Percentiles rank a stretch among this genome's conserved stretches.
Evolutionary conservation across 352 stramenopile genomes (phyloP).

Genomic region (Nannochloropsis limnetica): DNA sequence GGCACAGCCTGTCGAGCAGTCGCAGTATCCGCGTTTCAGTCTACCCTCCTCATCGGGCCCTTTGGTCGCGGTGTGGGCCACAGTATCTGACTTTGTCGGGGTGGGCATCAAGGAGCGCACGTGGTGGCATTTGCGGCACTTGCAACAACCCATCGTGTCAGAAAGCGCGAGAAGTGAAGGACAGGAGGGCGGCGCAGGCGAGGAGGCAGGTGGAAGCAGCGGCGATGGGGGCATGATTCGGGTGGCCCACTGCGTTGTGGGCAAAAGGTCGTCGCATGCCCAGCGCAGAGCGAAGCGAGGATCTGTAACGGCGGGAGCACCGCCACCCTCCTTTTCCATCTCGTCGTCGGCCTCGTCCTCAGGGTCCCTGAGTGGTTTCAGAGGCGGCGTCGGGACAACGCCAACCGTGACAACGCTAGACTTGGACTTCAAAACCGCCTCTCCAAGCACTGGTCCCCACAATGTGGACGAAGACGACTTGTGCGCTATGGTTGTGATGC

Average conservation of each 20-base stretch:
- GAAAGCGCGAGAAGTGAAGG: background rate
- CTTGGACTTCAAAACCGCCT: background rate
- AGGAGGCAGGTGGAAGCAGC: background rate
- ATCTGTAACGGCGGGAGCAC: background rate
- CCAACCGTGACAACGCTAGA: background rate
- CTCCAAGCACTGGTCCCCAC: background rate
- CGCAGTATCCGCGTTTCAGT: background rate
- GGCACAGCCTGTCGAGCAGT: background rate
- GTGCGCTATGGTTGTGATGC: background rate
- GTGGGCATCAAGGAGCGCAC: conserved; percentile 19
- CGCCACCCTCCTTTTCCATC: background rate
- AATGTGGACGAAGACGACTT: background rate
- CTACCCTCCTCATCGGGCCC: background rate
- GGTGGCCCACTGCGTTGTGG: background rate
- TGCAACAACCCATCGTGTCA: background rate
- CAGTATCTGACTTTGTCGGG: conserved; percentile 20
- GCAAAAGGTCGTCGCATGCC: background rate
- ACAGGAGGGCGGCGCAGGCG: background rate
- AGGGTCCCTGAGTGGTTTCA: background rate
- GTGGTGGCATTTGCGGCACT: conserved; percentile 25
- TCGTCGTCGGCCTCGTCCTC: background rate
- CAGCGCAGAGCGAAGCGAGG: background rate
- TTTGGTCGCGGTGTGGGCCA: background rate
- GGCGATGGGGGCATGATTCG: background rate
- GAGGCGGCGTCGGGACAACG: background rate